Evolutionary conservation across 75 land plant genomes (phyloP).

Genomic region (Picea sitchensis): DNA sequence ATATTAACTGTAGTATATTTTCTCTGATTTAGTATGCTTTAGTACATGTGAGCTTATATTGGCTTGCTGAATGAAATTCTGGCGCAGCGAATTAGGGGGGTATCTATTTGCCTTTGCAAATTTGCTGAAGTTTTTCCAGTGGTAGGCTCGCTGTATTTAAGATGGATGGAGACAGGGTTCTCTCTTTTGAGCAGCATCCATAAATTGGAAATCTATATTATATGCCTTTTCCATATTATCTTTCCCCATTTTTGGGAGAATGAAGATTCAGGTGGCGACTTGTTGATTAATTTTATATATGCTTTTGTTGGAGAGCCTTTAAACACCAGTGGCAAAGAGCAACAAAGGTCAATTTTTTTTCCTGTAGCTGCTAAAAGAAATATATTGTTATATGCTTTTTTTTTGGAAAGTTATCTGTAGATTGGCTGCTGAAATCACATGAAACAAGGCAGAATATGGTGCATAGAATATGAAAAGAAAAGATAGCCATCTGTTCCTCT

Average conservation of each 20-base stretch:
- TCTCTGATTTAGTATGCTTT: slow-evolving; percentile 1
- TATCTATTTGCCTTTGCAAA: slow-evolving; percentile 9
- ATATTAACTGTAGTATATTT: slow-evolving; percentile 7
- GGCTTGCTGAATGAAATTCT: slow-evolving; percentile 8
- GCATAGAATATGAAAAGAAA: background rate
- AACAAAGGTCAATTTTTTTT: background rate
- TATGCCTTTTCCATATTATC: background rate
- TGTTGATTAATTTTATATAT: background rate
- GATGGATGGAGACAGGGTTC: slow-evolving; percentile 2
- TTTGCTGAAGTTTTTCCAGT: slow-evolving; percentile 7
- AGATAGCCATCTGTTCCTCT: background rate
- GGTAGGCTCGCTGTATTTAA: background rate
- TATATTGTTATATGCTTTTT: background rate
- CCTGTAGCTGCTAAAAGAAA: background rate
- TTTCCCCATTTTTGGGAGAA: background rate
- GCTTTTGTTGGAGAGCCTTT: slow-evolving; percentile 5
- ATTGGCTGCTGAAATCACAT: background rate
- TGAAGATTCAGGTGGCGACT: background rate
- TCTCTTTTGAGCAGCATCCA: slow-evolving; percentile 3
- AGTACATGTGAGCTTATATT: slow-evolving; percentile 1
- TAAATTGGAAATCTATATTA: background rate
- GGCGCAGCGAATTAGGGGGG: slow-evolving; percentile 5
- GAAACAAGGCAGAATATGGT: background rate
- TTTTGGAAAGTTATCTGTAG: background rate
- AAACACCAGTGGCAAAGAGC: background rate